phyloP scores from a whole-genome alignment of 2,329 filamentous ascomycete species.

The Tothia fuscella region DNA sequence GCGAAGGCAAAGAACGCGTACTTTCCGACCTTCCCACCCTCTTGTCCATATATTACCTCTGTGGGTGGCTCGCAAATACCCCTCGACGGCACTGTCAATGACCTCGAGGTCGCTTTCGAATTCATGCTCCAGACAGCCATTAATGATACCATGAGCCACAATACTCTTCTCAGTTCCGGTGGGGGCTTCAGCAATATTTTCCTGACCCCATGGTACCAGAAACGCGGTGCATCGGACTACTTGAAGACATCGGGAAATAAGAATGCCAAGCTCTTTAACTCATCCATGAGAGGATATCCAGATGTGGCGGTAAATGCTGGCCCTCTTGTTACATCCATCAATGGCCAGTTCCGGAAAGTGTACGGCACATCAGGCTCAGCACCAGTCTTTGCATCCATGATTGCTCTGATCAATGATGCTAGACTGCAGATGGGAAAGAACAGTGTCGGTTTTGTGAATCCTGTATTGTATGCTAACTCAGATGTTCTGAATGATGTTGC shows the following conservation, averaged over 20 bases:
- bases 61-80: constrained; percentile 29
- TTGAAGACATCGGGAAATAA: neutral
- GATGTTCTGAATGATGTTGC: constrained; percentile 17
- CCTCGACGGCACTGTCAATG: constrained; percentile 16
- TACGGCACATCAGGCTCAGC: constrained; percentile 7
- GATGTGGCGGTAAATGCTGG: constrained; percentile 6
- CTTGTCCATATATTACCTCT: constrained; percentile 37
- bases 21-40: constrained; percentile 33
- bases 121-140: neutral
- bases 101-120: neutral
- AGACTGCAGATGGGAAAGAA: constrained; percentile 34
- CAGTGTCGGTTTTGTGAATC: constrained; percentile 42
- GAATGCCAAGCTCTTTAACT: neutral
- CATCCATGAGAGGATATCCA: constrained; percentile 4
- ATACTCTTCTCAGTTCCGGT: neutral
- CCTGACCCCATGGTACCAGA: neutral
- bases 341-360: neutral
- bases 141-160: neutral
- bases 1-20: constrained; percentile 31
- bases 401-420: constrained; percentile 47
- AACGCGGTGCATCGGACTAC: no score
- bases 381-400: constrained; percentile 42
- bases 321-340: neutral
- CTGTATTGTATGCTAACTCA: constrained; percentile 35
- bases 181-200: neutral